Evolutionary conservation across 805 yeast genomes (phyloP), one percentile per base, ranked within the genome.

Genomic region (Wickerhamiella sergipiensis): DNA sequence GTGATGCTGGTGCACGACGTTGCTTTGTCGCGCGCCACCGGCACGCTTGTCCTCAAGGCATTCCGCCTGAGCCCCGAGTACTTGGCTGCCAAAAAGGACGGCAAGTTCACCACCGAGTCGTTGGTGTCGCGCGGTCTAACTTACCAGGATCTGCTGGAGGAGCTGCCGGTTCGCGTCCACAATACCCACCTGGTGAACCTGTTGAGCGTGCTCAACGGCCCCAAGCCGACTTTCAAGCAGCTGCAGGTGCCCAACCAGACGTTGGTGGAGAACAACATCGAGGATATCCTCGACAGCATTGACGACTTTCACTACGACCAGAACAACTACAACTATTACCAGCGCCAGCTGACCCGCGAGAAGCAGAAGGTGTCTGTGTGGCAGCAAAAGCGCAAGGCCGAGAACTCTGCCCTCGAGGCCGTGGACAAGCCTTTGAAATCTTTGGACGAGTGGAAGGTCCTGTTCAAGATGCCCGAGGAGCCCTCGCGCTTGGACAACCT

Each of bases 251-350:
- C 72, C 21, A 67, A 69, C 54, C 73, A 70, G 53, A 65, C 71
- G 17, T 67, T 67, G 51, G 57, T 74, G 45, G 67, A 68, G 54
- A 59, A 62, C 55, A 72, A 71, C 55, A 76, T 80, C 53, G 89
- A 83, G 62, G 75, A 76, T 46, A 71, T 84, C 57, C 74, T 78
- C 62, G 81, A 78, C 54, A 77, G 85, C 48, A 74, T 85, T 42
- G 92, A 85, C 65, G 80, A 82, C 47, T 80, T 78, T 70, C 81
- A 81, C 69, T 81, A 81, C 64, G 88, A 82, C 64, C 85, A 83
- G 64, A 81, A 82, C 58, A 84, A 81, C 68, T 80, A 82, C 73
- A 82, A 83, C 71, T 84, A 81, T 68, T 83, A 78, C 71, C 92
- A 84, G 69, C 79, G 94, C 71, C 81, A 78, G 59, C 71, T 78